Conservation (phyloP, 306 rosid genomes). For the Dryas octopetala region DNA sequence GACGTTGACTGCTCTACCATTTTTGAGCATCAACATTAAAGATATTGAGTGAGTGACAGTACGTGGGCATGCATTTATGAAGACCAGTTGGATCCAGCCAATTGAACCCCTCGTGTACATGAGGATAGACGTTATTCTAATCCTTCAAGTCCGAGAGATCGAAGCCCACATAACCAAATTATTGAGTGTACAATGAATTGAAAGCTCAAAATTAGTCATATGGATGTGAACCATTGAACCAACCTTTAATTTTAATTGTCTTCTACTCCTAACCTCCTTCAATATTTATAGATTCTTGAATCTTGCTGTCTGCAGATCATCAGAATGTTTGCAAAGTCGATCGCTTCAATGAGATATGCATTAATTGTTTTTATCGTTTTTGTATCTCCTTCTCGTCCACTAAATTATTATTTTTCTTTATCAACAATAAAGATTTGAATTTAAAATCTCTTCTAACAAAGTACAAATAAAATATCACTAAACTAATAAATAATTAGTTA, state of each 20-base stretch:
- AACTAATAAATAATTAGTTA: no score
- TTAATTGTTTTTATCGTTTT: constrained; percentile 25
- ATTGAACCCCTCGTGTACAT: constrained; percentile 42
- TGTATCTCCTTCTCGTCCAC: constrained; percentile 16
- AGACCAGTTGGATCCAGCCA: constrained; percentile 55
- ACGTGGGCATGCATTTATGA: constrained; percentile 22
- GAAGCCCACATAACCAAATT: constrained; percentile 34
- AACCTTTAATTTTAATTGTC: constrained; percentile 5
- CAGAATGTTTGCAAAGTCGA: constrained; percentile 15
- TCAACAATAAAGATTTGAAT: background rate
- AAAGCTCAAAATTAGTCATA: constrained; percentile 11
- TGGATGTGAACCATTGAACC: constrained; percentile 32
- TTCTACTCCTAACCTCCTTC: constrained; percentile 20
- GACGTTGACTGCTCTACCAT: no score
- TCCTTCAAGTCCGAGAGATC: constrained; percentile 22
- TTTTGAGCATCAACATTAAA: no score
- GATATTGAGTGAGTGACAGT: background rate
- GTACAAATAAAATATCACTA: no score
- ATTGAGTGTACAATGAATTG: constrained; percentile 37
- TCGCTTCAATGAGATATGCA: constrained; percentile 17
- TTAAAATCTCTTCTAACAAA: constrained; percentile 4
- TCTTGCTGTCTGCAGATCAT: constrained; percentile 17
- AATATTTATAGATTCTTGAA: constrained; percentile 21
- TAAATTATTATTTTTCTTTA: background rate
- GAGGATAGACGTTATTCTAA: constrained; percentile 38